Evolutionary conservation across 2,329 filamentous ascomycete species (phyloP), one percentile per base, ranked within the genome.

Genomic region (Pyrenophora seminiperda): DNA sequence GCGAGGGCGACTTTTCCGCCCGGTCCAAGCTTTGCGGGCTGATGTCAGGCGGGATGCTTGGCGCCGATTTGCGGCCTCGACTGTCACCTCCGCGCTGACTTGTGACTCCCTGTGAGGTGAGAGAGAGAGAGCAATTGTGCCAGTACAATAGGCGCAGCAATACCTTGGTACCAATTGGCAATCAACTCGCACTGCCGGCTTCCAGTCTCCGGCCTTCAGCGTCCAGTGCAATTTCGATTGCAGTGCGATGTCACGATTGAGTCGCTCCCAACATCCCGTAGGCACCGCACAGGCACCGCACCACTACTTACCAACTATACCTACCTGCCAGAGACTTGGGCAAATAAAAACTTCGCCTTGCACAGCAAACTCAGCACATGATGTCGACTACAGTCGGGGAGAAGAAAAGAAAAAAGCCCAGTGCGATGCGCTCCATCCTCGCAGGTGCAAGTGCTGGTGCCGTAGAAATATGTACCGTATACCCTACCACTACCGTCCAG

Each of bases 361-460:
- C 29, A 18, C 24, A 27, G 5, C 10, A 7, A 11, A 19, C 13
- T 44, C 31, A 27, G 19, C 19, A 29, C 44, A 55, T 15, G 24
- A 70, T 71, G 67, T 61, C 68, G 38, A 52, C 68, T 10, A 49
- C 61, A 44, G 49, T 62, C 7, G 44, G 59, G 24, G 70, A 74
- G 43, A 74, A 72, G 62, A 73, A 72, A 52, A 73, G 72, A 52
- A 71, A 72, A 51, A 71, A 71, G 76, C 90, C 92, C 38, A 96
- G 89, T 68, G 84, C 89, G 40, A 75, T 96, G 71, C 89, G 94
- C 62, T 96, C 91, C 52, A 90, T 97, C 65, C 80, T 97, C 64
- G 94, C 94, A 47, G 94, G 94, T 57, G 90, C 91, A 48, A 89
- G 89, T n/a, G 94, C 93, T 46, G 94, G 94, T 67, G 94, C 92